Evolutionary conservation across 495 filamentous ascomycete genomes (phyloP), one percentile per base, ranked within the genome.

Genomic region (Hypoxylon perforatum): DNA sequence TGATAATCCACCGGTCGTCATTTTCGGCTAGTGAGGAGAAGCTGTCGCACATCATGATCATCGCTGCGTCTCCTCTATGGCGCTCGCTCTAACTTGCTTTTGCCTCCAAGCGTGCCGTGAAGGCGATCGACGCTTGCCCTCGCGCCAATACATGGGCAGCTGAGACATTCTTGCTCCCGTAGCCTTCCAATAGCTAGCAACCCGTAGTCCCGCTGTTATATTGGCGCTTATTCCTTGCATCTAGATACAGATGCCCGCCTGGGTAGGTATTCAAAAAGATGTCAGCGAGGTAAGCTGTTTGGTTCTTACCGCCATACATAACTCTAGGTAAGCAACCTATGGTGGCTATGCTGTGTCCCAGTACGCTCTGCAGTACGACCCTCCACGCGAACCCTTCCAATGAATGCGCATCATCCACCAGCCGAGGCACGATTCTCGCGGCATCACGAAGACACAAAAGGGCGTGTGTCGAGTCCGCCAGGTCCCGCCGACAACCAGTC

Each of bases 391-490:
- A n/a, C n/a, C n/a, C n/a, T 15, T 44, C 1, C n/a, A 12, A 72
- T 72, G 65, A 50, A 60, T 12, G 41, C 12, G 39, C 49, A 44
- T 56, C 69, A 70, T 23, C 46, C 68, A 60, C 30, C 18, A 17
- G 60, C 61, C 21, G 39, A 35, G 19, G 33, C 8, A 22, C 39
- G 17, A 15, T 33, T 39, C 23, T n/a, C n/a, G 39, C 21, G 36
- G 4, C 33, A 25, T 25, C 44, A 39, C 19, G 54, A 55, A 17
- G 36, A 55, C 11, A 39, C 65, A 54, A 55, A 58, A 70, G 52
- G 18, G 47, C 42, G 44, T 57, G 25, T 46, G 21, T 44, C 41
- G n/a, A 52, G 52, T 18, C 46, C 66, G 19, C 49, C 39, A 19
- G 63, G 57, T 17, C 21, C 36, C 2, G 33, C n/a, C 6, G 11